phyloP scores from a whole-genome alignment of 2,329 filamentous ascomycete genomes.

The Albifimbria verrucaria region DNA sequence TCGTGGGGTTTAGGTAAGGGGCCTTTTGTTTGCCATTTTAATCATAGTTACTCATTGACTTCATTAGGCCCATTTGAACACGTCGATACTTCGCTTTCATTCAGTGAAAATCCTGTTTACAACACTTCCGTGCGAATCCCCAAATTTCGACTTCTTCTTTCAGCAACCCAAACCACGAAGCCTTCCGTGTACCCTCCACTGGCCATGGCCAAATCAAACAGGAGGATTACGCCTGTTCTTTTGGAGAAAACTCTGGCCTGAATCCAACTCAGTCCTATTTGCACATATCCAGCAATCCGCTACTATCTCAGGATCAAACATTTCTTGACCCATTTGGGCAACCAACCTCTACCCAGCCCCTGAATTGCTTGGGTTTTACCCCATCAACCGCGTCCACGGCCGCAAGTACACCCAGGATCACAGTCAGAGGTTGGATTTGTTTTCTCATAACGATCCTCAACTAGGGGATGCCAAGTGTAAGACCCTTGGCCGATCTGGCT shows the following conservation, averaged over 20 bases:
- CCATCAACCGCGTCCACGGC: conserved; percentile 22
- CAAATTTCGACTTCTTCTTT: conserved; percentile 21
- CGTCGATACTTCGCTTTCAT: conserved; percentile 21
- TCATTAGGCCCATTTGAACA: conserved; percentile 23
- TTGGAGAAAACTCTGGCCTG: conserved; percentile 14
- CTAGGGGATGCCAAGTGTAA: neutral
- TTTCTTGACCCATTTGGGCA: conserved; percentile 24
- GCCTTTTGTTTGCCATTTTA: no score
- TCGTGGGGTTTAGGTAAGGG: conserved; percentile 11
- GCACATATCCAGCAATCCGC: conserved; percentile 26
- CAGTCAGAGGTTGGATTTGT: conserved; percentile 3
- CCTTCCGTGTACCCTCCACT: conserved; percentile 19
- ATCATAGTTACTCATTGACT: conserved; percentile 8
- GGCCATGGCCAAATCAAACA: conserved; percentile 23
- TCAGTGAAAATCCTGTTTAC: conserved; percentile 28
- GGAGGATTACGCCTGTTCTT: conserved; percentile 18
- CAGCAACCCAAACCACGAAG: conserved; percentile 19
- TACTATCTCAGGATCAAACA: conserved; percentile 28
- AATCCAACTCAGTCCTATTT: conserved; percentile 21
- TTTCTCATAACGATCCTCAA: conserved; percentile 5
- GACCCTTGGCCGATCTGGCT: conserved; percentile 12
- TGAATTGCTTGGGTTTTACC: conserved; percentile 26
- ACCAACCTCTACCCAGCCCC: conserved; percentile 13
- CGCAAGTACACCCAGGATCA: conserved; percentile 9
- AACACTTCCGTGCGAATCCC: conserved; percentile 24